These are phyloP conservation scores for Buxus sempervirens DNA, from an alignment of 164 flowering plant genomes.

Conservation along the genomic window DNA sequence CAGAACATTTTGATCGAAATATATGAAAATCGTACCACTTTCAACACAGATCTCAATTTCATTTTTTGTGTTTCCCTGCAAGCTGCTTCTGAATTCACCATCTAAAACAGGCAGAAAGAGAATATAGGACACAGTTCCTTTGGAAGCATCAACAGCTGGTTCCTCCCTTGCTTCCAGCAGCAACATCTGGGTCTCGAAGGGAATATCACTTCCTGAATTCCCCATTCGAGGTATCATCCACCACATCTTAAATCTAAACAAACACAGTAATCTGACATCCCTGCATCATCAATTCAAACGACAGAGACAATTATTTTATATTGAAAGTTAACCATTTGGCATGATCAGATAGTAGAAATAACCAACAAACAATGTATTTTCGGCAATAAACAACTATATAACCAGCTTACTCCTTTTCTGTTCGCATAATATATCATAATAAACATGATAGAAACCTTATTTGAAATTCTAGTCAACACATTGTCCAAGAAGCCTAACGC, in stretches of 20 bases:
- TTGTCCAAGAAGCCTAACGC: too few relatives aligned
- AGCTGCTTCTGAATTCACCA: conserved; percentile 55
- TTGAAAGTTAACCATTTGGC: not conserved
- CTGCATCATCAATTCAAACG: conserved; percentile 25
- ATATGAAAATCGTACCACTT: conserved; percentile 37
- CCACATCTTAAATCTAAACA: conserved; percentile 60
- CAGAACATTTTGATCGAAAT: not conserved
- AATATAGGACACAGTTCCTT: conserved; percentile 28
- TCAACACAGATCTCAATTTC: conserved; percentile 62
- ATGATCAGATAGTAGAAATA: too few relatives aligned
- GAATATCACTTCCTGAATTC: conserved; percentile 52
- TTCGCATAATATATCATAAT: too few relatives aligned
- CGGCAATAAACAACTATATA: too few relatives aligned
- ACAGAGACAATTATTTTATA: not conserved
- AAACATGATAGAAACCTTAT: too few relatives aligned
- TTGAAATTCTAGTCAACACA: too few relatives aligned
- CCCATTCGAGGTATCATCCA: conserved; percentile 73
- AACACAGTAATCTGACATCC: conserved; percentile 40
- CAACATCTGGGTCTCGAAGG: conserved; percentile 67
- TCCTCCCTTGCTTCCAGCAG: conserved; percentile 43
- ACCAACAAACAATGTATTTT: too few relatives aligned
- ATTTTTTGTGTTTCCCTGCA: conserved; percentile 56
- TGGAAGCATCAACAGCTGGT: conserved; percentile 13
- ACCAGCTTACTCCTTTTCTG: too few relatives aligned
- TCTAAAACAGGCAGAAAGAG: conserved; percentile 59